Base-by-base conservation (phyloP, 441 rosid species). In the Eugenia klotzschiana region DNA sequence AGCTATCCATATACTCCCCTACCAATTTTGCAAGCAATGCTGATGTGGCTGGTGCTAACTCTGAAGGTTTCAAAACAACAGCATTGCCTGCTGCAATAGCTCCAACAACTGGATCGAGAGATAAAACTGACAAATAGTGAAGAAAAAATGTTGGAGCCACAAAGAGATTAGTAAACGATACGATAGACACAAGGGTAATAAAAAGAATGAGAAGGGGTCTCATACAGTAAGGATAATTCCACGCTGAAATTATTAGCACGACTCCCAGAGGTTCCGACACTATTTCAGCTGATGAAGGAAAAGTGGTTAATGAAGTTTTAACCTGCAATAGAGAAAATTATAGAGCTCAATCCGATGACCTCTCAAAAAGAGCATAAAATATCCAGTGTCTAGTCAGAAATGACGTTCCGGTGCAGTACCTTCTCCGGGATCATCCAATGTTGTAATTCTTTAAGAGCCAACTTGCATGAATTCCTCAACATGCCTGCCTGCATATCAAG, bases 61-160 rank as follows among this genome's bases (percentile, higher is more conserved):
- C 96, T 80, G 98, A 94, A 58, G 98, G 98, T 87, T 94, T 94
- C 85, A 94, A 80, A 85, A 92, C 94, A 73, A 91, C 56, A 40
- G 94, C 89, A 90, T 93, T 92, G 56, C 98, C 98, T 51, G 98
- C 96, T 43, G 93, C 93, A 86, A 94, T 92, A 80, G 96, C 98
- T 88, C 96, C 98, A 74, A 93, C 84, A 37, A 93, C 86, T 7
- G 98, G 98, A 88, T 94, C 95, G 52, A 94, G 93, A 84, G 95
- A 91, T 88, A 94, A 52, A 87, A 90, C 98, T 93, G 85, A 80
- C 82, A 84, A 81, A 83, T 73, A 33, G 46, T 15, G 54, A 53
- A 37, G 51, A 72, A 81, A 64, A 64, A 52, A 60, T 43, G 73
- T 51, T 2, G 0, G 79, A 33, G 27, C 27, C 64, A 72, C 43